These are phyloP conservation scores for Fusarium verrucosum DNA, from an alignment of 2,329 filamentous ascomycete genomes.

Conservation along the genomic window DNA sequence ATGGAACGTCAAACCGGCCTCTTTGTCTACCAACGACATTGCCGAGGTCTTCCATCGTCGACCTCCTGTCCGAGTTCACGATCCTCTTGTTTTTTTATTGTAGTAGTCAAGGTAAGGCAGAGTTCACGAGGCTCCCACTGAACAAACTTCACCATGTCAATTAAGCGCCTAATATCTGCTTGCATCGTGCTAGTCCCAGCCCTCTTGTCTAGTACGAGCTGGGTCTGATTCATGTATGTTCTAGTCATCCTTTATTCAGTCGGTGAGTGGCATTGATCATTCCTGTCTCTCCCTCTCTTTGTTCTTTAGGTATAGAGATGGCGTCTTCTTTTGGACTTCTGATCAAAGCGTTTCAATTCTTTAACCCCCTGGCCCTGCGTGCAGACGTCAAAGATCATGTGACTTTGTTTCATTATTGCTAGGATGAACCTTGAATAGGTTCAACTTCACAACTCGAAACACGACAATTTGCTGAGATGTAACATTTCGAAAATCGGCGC, in stretches of 20 bases:
- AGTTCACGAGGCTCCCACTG: background rate
- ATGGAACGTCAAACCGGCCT: slow-evolving; percentile 5
- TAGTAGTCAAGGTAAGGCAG: slow-evolving; percentile 6
- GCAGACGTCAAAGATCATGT: slow-evolving; percentile 42
- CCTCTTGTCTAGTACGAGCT: slow-evolving; percentile 6
- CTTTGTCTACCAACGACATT: background rate
- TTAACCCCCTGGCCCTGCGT: slow-evolving; percentile 21
- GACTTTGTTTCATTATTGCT: slow-evolving; percentile 10
- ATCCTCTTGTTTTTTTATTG: background rate
- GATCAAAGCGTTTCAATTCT: background rate
- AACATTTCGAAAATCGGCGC: no score
- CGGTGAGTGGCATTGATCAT: slow-evolving; percentile 3
- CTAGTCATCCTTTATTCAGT: slow-evolving; percentile 6
- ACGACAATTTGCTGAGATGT: no score
- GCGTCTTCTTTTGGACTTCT: background rate
- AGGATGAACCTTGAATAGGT: background rate
- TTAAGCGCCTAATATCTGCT: slow-evolving; percentile 20
- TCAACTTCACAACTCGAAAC: no score
- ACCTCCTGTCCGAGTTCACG: background rate
- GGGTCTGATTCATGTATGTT: slow-evolving; percentile 2
- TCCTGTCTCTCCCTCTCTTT: background rate
- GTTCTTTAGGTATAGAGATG: background rate
- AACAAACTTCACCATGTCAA: background rate
- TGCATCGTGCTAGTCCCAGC: slow-evolving; percentile 9
- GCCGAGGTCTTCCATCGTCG: background rate